Conservation (phyloP, 306 rosid species). For the Acacia crassicarpa region DNA sequence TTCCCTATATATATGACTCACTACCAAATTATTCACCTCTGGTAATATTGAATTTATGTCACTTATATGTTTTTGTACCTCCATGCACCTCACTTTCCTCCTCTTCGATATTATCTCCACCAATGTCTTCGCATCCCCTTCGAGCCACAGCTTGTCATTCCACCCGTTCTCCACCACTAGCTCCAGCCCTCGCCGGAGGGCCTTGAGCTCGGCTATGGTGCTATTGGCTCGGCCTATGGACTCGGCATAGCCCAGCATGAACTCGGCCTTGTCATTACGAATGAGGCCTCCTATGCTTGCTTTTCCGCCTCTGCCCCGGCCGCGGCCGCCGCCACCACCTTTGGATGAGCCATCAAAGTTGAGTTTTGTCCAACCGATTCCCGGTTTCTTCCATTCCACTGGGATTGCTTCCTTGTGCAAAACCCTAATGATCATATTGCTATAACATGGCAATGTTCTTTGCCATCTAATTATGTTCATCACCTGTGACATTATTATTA, state of each 20-base stretch:
- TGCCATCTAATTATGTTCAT: slow-evolving; percentile 42
- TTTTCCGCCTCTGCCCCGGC: slow-evolving; percentile 17
- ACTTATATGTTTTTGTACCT: slow-evolving; percentile 47
- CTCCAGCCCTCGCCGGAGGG: slow-evolving; percentile 68
- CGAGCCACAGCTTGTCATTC: slow-evolving; percentile 65
- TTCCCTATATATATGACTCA: slow-evolving; percentile 66
- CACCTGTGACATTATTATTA: slow-evolving; percentile 37
- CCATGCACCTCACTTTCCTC: slow-evolving; percentile 49
- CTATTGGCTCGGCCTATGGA: slow-evolving; percentile 66
- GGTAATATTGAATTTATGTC: slow-evolving; percentile 46
- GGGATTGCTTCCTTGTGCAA: slow-evolving; percentile 55
- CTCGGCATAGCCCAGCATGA: slow-evolving; percentile 68
- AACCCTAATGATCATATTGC: slow-evolving; percentile 21
- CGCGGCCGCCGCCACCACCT: slow-evolving; percentile 19
- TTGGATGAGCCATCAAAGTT: slow-evolving; percentile 76
- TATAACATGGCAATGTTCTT: slow-evolving; percentile 15
- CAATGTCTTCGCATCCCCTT: slow-evolving; percentile 70
- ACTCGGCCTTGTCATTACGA: slow-evolving; percentile 69
- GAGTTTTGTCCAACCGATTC: slow-evolving; percentile 64
- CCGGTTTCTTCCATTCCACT: slow-evolving; percentile 73
- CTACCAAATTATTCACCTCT: slow-evolving; percentile 38
- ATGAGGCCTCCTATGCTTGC: slow-evolving; percentile 75
- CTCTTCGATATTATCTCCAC: slow-evolving; percentile 52
- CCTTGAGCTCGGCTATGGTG: slow-evolving; percentile 57
- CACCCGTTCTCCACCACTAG: slow-evolving; percentile 70